phyloP scores from a whole-genome alignment of 2,329 filamentous ascomycete species.

The Colletotrichum spaethianum region DNA sequence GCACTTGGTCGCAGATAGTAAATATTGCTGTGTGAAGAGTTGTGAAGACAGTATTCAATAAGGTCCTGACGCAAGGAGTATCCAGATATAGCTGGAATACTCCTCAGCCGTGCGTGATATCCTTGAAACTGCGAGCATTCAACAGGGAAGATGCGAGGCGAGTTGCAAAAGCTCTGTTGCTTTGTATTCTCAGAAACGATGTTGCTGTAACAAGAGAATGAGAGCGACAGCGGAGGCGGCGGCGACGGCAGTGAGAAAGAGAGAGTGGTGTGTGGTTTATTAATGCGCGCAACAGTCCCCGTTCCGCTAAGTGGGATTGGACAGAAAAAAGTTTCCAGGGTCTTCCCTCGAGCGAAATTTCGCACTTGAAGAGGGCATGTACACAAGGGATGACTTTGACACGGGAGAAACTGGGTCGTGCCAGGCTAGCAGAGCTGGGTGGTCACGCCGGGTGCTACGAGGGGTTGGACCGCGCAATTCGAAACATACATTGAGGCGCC shows the following conservation, averaged over 20 bases:
- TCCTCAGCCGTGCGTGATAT: conserved; percentile 71
- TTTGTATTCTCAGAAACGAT: neutral
- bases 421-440: neutral
- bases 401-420: neutral
- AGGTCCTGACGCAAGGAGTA: conserved; percentile 76
- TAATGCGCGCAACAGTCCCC: conserved; percentile 25
- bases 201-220: neutral
- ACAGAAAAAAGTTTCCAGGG: conserved; percentile 1
- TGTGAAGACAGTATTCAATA: conserved; percentile 40
- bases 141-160: neutral
- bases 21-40: conserved; percentile 35
- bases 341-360: conserved; percentile 6
- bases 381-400: neutral
- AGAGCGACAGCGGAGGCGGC: neutral
- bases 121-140: conserved; percentile 37
- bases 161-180: neutral
- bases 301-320: conserved; percentile 26
- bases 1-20: conserved; percentile 28
- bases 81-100: conserved; percentile 71
- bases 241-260: neutral
- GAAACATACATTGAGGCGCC: conserved; percentile 11
- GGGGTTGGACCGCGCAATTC: conserved; percentile 9
- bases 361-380: neutral
- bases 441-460: neutral
- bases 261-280: conserved; percentile 13